Percentiles rank a stretch among this genome's conserved stretches.
These are phyloP conservation scores for Scedosporium dehoogii DNA, from an alignment of 2,329 filamentous ascomycete genomes.

Conservation along the genomic window DNA sequence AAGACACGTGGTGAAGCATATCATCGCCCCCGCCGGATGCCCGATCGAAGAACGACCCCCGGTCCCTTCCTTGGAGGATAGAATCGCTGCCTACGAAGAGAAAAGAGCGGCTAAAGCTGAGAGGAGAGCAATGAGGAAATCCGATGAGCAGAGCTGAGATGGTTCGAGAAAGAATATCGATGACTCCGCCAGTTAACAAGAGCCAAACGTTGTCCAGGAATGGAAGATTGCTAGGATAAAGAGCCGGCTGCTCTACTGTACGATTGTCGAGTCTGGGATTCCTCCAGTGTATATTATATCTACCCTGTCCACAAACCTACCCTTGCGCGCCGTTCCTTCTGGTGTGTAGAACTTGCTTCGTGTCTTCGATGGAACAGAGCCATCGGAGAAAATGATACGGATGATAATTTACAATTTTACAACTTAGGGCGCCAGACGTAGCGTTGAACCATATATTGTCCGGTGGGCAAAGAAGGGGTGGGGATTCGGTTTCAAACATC, in stretches of 20 bases:
- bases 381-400: not conserved
- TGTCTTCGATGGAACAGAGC: not conserved
- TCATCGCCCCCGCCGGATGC: conserved; percentile 59
- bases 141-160: not conserved
- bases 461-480: too few relatives aligned
- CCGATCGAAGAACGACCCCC: conserved; percentile 55
- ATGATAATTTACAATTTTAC: not conserved
- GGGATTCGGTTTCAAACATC: too few relatives aligned
- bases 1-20: conserved; percentile 63
- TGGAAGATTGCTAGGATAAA: not conserved
- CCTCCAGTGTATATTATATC: not conserved
- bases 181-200: not conserved
- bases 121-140: conserved; percentile 29
- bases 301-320: not conserved
- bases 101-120: conserved; percentile 49
- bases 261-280: not conserved
- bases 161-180: not conserved
- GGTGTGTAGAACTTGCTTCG: not conserved
- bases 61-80: conserved; percentile 55
- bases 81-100: conserved; percentile 41
- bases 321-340: not conserved
- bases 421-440: too few relatives aligned
- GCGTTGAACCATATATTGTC: too few relatives aligned
- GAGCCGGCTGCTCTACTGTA: not conserved
- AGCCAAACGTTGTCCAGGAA: too few relatives aligned